Evolutionary conservation across 768 basidiomycete genomes (phyloP), one percentile per base, ranked within the genome.

Genomic region (Rhizopogon sp.): DNA sequence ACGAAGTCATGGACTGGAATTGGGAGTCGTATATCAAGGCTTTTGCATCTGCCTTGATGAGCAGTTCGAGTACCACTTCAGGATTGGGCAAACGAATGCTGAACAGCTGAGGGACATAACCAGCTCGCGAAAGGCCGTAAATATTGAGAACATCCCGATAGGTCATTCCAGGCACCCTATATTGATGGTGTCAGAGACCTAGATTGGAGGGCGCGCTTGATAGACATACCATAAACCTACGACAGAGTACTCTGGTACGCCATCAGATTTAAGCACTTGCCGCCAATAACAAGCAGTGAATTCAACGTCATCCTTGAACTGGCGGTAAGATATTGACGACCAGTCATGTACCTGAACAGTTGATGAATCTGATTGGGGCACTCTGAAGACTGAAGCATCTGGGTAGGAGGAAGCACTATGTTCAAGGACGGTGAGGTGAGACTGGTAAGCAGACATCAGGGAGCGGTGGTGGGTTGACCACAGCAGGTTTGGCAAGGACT

Each of bases 61-160:
- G 75, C 20, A 91, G 75, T 61, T 90, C 87, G 60, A 81, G 81
- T 63, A 90, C 77, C 41, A 90, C 82, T 31, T 74, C 74, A 42
- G 87, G 83, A 60, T 83, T 88, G 17, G 89, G 86, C 29, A 90
- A 78, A n/a, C 85, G 80, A 57, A 90, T 72, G 65, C 86, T 87
- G 74, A 90, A 88, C 14, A 90, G 69, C 58, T 90, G 88, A 1
- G 89, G 89, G 58, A 88, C 72, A 66, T 84, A 90, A 5, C 88
- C 88, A 6, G 88, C 89, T 63, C 88, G 76, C 13, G 86, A 84
- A 56, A 91, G 72, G 52, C 83, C 83, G 64, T 89, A 90, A 57
- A 90, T 84, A 59, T 87, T 84, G 20, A 90, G 70, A 33, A 84
- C 79, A 65, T 91, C 88, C 44, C 72, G 67, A 64, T 90, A 90